Conservation (phyloP, 2,329 filamentous ascomycete genomes). For the Ophiobolus disseminans region DNA sequence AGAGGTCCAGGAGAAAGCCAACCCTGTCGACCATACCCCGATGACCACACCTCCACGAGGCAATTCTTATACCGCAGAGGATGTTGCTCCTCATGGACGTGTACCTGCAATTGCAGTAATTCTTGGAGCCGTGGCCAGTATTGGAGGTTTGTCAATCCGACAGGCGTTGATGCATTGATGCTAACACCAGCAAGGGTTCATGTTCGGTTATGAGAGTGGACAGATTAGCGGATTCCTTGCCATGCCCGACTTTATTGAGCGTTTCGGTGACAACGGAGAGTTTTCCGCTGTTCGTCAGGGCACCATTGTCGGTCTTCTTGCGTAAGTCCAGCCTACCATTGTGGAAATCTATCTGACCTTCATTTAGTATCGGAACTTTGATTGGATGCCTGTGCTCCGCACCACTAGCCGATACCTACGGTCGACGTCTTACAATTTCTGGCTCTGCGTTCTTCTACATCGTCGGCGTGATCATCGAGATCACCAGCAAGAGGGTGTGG, state of each 20-base stretch:
- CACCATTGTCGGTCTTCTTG: conserved; percentile 46
- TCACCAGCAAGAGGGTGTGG: conserved; percentile 65
- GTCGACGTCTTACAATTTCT: conserved; percentile 68
- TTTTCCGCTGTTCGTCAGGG: conserved; percentile 45
- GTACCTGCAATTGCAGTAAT: conserved; percentile 38
- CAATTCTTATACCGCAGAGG: conserved; percentile 21
- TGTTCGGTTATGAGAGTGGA: conserved; percentile 26
- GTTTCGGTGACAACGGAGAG: conserved; percentile 42
- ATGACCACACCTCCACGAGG: conserved; percentile 33
- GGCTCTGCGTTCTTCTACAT: conserved; percentile 68
- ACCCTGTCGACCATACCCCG: conserved; percentile 31
- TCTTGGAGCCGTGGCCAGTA: conserved; percentile 41
- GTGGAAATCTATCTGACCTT: not conserved
- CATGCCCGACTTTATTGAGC: conserved; percentile 42
- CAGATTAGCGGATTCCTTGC: conserved; percentile 39
- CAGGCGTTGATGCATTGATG: not conserved
- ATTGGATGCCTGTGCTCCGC: conserved; percentile 69
- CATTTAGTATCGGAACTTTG: conserved; percentile 67
- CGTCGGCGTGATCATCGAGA: conserved; percentile 70
- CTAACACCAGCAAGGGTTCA: conserved; percentile 27
- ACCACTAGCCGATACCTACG: conserved; percentile 67
- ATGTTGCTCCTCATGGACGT: conserved; percentile 27
- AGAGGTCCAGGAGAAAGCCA: conserved; percentile 32
- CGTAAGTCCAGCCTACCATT: conserved; percentile 27
- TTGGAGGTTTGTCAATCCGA: too few species aligned